These are phyloP conservation scores for Ogataea populi-albae DNA, from an alignment of 805 yeast genomes.

Conservation along the genomic window DNA sequence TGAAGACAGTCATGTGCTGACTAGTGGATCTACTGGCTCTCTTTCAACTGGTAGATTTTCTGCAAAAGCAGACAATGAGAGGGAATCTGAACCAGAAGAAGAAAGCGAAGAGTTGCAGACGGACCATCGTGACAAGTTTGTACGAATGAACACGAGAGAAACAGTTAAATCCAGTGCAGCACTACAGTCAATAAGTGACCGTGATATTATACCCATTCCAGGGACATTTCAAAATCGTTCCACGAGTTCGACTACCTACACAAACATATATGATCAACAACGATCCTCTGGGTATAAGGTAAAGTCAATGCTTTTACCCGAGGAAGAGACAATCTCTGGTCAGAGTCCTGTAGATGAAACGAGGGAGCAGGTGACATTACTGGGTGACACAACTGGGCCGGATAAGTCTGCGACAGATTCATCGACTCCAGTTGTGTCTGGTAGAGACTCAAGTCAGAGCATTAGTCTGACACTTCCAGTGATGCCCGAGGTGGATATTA, in stretches of 20 bases:
- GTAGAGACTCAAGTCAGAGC: too few species aligned
- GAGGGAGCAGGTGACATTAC: constrained; percentile 1
- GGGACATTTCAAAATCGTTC: too few species aligned
- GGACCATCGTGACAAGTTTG: constrained; percentile 22
- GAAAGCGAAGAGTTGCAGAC: constrained; percentile 8
- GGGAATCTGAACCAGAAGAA: constrained; percentile 8
- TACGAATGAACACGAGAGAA: constrained; percentile 25
- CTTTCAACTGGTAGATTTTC: constrained; percentile 21
- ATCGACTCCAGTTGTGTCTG: too few species aligned
- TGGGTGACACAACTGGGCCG: too few species aligned
- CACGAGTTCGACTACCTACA: background rate
- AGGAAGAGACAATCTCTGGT: constrained; percentile 1
- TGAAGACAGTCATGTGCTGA: constrained; percentile 20
- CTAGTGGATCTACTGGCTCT: constrained; percentile 22
- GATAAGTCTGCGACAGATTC: too few species aligned
- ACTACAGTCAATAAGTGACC: background rate
- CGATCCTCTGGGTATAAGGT: constrained; percentile 8
- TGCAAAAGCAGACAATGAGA: background rate
- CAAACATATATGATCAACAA: constrained; percentile 8
- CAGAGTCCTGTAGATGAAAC: background rate
- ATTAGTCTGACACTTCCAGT: background rate
- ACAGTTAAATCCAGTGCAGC: constrained; percentile 13
- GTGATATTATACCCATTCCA: background rate
- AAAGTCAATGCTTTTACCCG: constrained; percentile 10
- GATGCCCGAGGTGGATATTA: constrained; percentile 15